These are phyloP conservation scores for Parafenestella ontariensis DNA, from an alignment of 2,329 filamentous ascomycete species.

Conservation along the genomic window DNA sequence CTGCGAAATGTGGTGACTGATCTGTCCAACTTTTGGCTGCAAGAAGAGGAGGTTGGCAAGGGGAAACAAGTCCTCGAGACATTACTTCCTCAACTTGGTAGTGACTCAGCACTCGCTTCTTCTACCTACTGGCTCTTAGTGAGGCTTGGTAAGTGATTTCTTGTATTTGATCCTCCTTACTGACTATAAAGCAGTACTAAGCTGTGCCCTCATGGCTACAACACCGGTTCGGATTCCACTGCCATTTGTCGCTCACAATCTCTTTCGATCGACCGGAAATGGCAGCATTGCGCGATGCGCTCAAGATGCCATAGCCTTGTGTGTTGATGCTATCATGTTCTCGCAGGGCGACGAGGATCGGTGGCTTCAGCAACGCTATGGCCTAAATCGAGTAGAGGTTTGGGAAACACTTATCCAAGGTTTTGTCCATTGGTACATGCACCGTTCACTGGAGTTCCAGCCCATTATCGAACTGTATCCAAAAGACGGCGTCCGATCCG, in stretches of 20 bases:
- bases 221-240: constrained; percentile 14
- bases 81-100: constrained; percentile 9
- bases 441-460: constrained; percentile 30
- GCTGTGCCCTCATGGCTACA: constrained; percentile 18
- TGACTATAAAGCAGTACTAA: constrained; percentile 22
- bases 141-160: constrained; percentile 21
- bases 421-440: constrained; percentile 28
- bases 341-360: constrained; percentile 28
- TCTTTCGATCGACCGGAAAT: background rate
- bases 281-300: constrained; percentile 17
- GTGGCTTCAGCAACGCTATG: constrained; percentile 27
- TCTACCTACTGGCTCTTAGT: constrained; percentile 26
- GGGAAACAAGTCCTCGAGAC: constrained; percentile 3
- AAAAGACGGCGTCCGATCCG: constrained; percentile 24
- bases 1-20: constrained; percentile 8
- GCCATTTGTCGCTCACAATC: constrained; percentile 6
- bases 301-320: constrained; percentile 23
- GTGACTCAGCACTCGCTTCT: constrained; percentile 5
- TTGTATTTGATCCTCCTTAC: background rate
- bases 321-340: constrained; percentile 28
- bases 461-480: constrained; percentile 43
- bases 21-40: constrained; percentile 16
- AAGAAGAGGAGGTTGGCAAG: background rate
- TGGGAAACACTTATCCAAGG: constrained; percentile 27
- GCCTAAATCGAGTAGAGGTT: constrained; percentile 22